Conservation (phyloP, 2,329 filamentous ascomycete species). For the Alternaria gaisen region DNA sequence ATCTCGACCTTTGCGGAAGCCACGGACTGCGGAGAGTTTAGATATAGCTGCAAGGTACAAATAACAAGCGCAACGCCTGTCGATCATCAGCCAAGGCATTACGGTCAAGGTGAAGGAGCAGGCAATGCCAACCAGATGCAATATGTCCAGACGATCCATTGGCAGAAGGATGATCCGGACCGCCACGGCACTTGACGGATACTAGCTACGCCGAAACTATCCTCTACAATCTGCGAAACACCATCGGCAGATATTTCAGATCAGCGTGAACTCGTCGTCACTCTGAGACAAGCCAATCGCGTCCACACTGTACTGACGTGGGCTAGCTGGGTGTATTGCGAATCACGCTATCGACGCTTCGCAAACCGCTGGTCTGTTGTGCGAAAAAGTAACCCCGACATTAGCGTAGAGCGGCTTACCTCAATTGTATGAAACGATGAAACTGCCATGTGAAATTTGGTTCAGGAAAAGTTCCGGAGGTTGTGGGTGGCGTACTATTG, state of each 20-base stretch:
- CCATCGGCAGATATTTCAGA: not conserved
- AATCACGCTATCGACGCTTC: slow-evolving; percentile 4
- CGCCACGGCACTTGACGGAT: slow-evolving; percentile 8
- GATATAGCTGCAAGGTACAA: slow-evolving; percentile 18
- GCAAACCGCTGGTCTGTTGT: slow-evolving; percentile 12
- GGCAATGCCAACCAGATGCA: not conserved
- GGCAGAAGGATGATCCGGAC: slow-evolving; percentile 10
- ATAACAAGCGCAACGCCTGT: slow-evolving; percentile 8
- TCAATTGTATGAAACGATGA: slow-evolving; percentile 1
- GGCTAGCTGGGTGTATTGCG: not conserved
- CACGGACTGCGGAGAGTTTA: slow-evolving; percentile 8
- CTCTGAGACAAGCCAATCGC: not conserved
- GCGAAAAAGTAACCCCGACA: slow-evolving; percentile 1
- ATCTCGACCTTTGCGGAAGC: slow-evolving; percentile 6
- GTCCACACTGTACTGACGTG: not conserved
- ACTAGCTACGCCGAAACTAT: slow-evolving; percentile 2
- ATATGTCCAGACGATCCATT: slow-evolving; percentile 4
- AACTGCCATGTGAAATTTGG: not conserved
- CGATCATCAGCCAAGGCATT: slow-evolving; percentile 12
- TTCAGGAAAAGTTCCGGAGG: slow-evolving; percentile 14
- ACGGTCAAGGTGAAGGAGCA: slow-evolving; percentile 1
- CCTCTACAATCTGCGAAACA: slow-evolving; percentile 8
- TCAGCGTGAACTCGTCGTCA: not conserved
- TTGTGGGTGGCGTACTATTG: slow-evolving; percentile 1
- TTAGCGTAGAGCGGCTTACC: slow-evolving; percentile 7